These are phyloP conservation scores for Cyanodermella asteris DNA, from an alignment of 2,329 filamentous ascomycete genomes.

Conservation along the genomic window DNA sequence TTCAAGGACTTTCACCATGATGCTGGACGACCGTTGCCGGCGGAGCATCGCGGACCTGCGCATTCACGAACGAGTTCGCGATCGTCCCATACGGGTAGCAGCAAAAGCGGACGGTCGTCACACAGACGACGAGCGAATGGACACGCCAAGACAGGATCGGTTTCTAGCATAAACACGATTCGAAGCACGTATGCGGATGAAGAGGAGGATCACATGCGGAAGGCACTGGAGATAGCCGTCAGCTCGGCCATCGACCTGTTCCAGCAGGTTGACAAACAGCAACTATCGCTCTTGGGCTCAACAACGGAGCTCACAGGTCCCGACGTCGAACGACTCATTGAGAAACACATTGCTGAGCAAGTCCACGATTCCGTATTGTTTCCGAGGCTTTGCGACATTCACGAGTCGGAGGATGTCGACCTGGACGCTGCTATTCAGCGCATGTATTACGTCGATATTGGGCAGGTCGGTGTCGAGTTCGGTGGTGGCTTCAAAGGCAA, in stretches of 20 bases:
- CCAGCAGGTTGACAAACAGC: conserved; percentile 85
- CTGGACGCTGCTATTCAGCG: conserved; percentile 76
- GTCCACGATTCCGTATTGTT: conserved; percentile 71
- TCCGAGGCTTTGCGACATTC: conserved; percentile 55
- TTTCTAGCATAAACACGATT: conserved; percentile 42
- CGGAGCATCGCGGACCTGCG: conserved; percentile 27
- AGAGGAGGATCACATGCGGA: conserved; percentile 77
- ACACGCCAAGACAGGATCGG: conserved; percentile 23
- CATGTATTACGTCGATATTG: conserved; percentile 86
- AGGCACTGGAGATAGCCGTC: conserved; percentile 74
- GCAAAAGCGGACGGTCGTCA: conserved; percentile 14
- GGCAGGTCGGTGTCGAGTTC: conserved; percentile 75
- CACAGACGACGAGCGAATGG: conserved; percentile 12
- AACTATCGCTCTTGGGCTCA: conserved; percentile 72
- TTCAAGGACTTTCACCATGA: conserved; percentile 77
- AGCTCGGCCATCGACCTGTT: conserved; percentile 89
- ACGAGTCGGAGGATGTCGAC: conserved; percentile 63
- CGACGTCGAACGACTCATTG: conserved; percentile 78
- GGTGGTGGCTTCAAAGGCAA: conserved; percentile 60
- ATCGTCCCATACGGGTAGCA: conserved; percentile 6
- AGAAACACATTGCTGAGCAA: conserved; percentile 83
- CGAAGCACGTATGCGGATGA: conserved; percentile 60
- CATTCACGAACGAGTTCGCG: conserved; percentile 2
- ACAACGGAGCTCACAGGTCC: conserved; percentile 87
- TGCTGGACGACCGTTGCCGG: conserved; percentile 65